These are phyloP conservation scores for Saccharum spontaneum DNA, from an alignment of 176 grass and related monocot genomes.

Conservation along the genomic window DNA sequence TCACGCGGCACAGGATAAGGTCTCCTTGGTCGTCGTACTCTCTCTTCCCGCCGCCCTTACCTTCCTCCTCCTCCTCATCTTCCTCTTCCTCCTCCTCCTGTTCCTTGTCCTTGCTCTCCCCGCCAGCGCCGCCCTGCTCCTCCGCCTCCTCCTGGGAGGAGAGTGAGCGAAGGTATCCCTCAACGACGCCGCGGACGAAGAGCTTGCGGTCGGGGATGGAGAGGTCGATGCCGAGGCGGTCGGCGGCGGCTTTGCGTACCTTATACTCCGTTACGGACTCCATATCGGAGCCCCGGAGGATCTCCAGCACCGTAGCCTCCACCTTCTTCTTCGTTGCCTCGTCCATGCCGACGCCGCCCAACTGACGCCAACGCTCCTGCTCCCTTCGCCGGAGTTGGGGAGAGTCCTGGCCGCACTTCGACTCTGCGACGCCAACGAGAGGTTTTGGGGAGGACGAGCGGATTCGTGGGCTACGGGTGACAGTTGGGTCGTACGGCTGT, in stretches of 20 bases:
- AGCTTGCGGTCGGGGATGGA: conserved; percentile 60
- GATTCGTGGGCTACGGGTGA: neutral
- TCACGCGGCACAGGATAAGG: conserved; percentile 82
- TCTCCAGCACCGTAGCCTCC: conserved; percentile 69
- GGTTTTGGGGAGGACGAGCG: neutral
- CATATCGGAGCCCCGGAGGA: conserved; percentile 69
- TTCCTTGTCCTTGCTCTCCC: conserved; percentile 23
- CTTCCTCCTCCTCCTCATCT: conserved; percentile 29
- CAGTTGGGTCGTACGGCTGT: neutral
- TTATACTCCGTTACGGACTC: conserved; percentile 59
- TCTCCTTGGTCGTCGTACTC: conserved; percentile 79
- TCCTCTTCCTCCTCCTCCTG: conserved; percentile 15
- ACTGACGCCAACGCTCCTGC: neutral
- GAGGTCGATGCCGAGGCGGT: conserved; percentile 75
- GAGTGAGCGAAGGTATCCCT: conserved; percentile 58
- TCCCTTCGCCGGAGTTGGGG: conserved; percentile 11
- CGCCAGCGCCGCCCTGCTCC: conserved; percentile 2
- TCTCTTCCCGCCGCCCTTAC: neutral
- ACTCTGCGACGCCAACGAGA: neutral
- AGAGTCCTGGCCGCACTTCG: neutral
- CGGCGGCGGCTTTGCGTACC: conserved; percentile 61
- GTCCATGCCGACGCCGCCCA: conserved; percentile 42
- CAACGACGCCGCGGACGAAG: conserved; percentile 64
- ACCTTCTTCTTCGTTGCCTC: conserved; percentile 55
- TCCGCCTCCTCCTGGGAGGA: conserved; percentile 9